Percentiles rank a stretch among this genome's conserved stretches.
Conservation (phyloP, 805 yeast genomes). For the Pichia nakasei region DNA sequence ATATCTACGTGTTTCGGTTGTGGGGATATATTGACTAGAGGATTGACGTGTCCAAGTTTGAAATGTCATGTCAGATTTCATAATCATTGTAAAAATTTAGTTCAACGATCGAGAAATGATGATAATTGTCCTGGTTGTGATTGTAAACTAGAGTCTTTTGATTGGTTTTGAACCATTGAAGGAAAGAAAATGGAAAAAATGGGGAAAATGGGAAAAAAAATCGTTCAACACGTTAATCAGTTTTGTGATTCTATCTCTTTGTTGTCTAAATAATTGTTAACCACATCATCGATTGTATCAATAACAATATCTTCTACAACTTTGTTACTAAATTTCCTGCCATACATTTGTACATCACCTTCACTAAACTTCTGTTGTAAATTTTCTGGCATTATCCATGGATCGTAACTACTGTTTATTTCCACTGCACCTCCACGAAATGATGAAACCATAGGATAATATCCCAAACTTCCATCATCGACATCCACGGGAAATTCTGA, state of each 20-base stretch:
- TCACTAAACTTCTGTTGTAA: slow-evolving; percentile 18
- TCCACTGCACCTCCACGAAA: slow-evolving; percentile 71
- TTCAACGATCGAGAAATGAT: slow-evolving; percentile 24
- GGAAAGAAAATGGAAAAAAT: too few relatives aligned
- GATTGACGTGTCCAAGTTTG: slow-evolving; percentile 31
- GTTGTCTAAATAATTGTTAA: slow-evolving; percentile 45
- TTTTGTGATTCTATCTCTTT: slow-evolving; percentile 8
- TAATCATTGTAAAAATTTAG: slow-evolving; percentile 36
- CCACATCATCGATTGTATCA: slow-evolving; percentile 82
- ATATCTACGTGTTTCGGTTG: slow-evolving; percentile 43
- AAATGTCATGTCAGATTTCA: slow-evolving; percentile 39
- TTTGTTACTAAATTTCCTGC: slow-evolving; percentile 54
- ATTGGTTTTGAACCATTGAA: too few relatives aligned
- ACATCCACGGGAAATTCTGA: slow-evolving; percentile 24
- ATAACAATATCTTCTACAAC: slow-evolving; percentile 74
- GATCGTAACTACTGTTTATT: slow-evolving; percentile 60
- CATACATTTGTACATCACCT: slow-evolving; percentile 39
- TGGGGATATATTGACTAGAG: slow-evolving; percentile 43
- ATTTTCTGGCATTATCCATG: slow-evolving; percentile 37
- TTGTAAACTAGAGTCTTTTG: slow-evolving; percentile 3
- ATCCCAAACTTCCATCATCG: slow-evolving; percentile 84
- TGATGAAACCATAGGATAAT: slow-evolving; percentile 83
- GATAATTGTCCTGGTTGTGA: slow-evolving; percentile 26
- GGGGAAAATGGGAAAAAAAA: too few relatives aligned
- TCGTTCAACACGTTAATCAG: too few relatives aligned